A percentile compares a stretch with the other conserved stretches of the same genome.
These are phyloP conservation scores for Paramecium bursaria DNA, from an alignment of 73 alveolate genomes.

Conservation along the genomic window DNA sequence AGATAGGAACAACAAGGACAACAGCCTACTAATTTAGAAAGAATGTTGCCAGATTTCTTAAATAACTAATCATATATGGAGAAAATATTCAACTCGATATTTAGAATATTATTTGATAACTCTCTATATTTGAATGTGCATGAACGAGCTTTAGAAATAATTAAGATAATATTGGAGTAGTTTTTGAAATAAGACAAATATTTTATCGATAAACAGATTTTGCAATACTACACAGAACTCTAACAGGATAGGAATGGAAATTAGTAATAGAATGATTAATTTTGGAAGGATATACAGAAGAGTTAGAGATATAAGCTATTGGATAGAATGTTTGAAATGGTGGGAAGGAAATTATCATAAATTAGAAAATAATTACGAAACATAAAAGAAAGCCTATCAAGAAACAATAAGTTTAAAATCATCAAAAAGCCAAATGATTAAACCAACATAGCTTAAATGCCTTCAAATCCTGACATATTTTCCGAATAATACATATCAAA, in stretches of 20 bases:
- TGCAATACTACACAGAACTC: slow-evolving; percentile 5
- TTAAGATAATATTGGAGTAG: slow-evolving; percentile 2
- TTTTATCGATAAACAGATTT: slow-evolving; percentile 16
- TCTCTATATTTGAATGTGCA: background rate
- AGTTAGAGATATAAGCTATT: slow-evolving; percentile 37
- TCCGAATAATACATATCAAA: background rate
- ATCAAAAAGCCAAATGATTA: slow-evolving; percentile 12
- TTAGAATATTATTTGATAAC: slow-evolving; percentile 32
- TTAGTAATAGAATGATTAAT: background rate
- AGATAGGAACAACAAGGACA: background rate
- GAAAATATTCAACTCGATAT: slow-evolving; percentile 29
- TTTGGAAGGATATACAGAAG: background rate
- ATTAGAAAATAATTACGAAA: slow-evolving; percentile 9
- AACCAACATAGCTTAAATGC: slow-evolving; percentile 15
- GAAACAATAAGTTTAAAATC: slow-evolving; percentile 8
- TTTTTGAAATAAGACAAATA: background rate
- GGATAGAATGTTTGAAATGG: slow-evolving; percentile 36
- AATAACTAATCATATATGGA: slow-evolving; percentile 33
- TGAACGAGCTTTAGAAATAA: slow-evolving; percentile 32
- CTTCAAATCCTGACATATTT: background rate
- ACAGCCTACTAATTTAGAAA: background rate
- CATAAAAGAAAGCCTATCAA: background rate
- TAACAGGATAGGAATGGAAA: background rate
- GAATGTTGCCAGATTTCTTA: slow-evolving; percentile 7
- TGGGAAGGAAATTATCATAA: slow-evolving; percentile 45